Evolutionary conservation across 129 eudicot genomes (phyloP).

Genomic region (carrot (Daucus carota)): DH1_v3.0 NC_030383.2:12246501-12247000

Average conservation of each 20-base stretch:
- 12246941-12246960: neutral
- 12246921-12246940: neutral
- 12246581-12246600: constrained; percentile 3
- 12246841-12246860: neutral
- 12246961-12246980: neutral
- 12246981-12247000: too few relatives aligned
- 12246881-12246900: neutral
- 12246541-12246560: neutral
- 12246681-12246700: neutral
- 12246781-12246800: too few relatives aligned
- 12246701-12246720: neutral
- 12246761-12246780: too few relatives aligned
- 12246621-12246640: neutral
- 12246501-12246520: neutral
- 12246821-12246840: too few relatives aligned
- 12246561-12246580: neutral
- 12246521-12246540: neutral
- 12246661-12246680: too few relatives aligned
- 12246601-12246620: constrained; percentile 3
- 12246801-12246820: neutral
- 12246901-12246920: neutral
- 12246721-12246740: neutral
- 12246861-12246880: neutral
- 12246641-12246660: neutral
- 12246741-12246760: neutral